phyloP scores from a whole-genome alignment of 176 grass and related monocot species.

The Ensete ventricosum region DNA sequence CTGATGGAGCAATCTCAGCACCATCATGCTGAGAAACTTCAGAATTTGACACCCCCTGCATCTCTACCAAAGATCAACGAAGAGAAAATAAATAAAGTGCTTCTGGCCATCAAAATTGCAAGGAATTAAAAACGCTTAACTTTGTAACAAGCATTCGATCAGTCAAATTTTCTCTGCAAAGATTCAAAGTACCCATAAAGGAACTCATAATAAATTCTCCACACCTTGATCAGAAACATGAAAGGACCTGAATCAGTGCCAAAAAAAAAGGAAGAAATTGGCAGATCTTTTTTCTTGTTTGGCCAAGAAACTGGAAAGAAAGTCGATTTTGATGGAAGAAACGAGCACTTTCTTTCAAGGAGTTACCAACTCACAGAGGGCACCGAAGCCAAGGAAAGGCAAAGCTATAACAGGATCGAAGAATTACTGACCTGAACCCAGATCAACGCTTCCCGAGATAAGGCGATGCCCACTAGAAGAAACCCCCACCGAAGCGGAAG shows the following conservation, averaged over 20 bases:
- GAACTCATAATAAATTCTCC: too few relatives aligned
- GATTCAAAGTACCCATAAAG: not conserved
- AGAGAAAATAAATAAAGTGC: conserved; percentile 14
- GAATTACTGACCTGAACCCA: conserved; percentile 2
- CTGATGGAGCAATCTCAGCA: conserved; percentile 5
- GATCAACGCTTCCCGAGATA: conserved; percentile 1
- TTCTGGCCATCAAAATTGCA: not conserved
- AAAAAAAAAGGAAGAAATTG: too few relatives aligned
- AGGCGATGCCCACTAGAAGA: not conserved
- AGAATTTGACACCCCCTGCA: conserved; percentile 15
- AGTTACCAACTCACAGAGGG: not conserved
- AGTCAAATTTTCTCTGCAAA: not conserved
- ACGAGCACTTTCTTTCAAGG: not conserved
- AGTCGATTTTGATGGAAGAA: not conserved
- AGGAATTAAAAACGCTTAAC: not conserved
- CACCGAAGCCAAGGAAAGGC: not conserved
- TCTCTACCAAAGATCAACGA: conserved; percentile 7
- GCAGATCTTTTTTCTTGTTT: too few relatives aligned
- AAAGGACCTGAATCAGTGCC: too few relatives aligned
- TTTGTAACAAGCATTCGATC: not conserved
- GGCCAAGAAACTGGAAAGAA: too few relatives aligned
- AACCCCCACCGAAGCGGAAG: not conserved
- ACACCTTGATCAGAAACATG: too few relatives aligned
- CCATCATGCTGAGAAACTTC: conserved; percentile 16
- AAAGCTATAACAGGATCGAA: not conserved